Base-by-base conservation (phyloP, 2,329 filamentous ascomycete genomes). In the Allantophomopsis cytisporea region DNA sequence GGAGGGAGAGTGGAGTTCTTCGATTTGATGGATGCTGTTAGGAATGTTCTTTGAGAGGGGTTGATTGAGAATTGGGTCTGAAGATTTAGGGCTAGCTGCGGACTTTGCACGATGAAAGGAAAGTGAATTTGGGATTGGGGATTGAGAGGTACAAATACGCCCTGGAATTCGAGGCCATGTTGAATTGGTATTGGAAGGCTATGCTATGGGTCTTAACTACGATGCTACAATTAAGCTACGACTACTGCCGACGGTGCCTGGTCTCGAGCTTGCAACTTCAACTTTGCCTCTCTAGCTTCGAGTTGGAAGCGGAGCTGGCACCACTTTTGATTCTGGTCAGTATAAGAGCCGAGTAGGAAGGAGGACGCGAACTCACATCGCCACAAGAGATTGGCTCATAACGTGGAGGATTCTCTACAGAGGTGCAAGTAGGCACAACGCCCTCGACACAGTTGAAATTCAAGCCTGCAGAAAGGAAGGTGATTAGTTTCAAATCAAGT, bases 1-100 rank as follows among this genome's bases (percentile, higher is more conserved):
- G 41, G 47, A 21, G 47, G 50, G 14, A 64, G 73, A 12, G 71
- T 76, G 38, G 63, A 66, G 0, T 81, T 80, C 51, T 77, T 80
- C 51, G 76, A 81, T 48, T 56, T 82, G 5, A 56, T 83, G 33
- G 77, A 82, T 47, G 58, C 83, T 34, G 65, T 75, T 11, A 66
- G 75, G 43, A 69, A 72, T 47, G 68, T 78, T 28, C 45, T 56
- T 32, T 56, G 43, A 51, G 23, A 10, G 23, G 8, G 11, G 7
- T 28, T 20, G 18, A 20, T 8, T 15, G 16, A 35, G 17, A 10
- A 3, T 17, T 7, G 32, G 5, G 6, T 15, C 14, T 11, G 3
- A 28, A 10, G 23, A 4, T 28, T 28, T 28, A 3, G 8, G 23
- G 4, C 23, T 28, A 8, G 23, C 10, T 28, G 8, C 10, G 23